phyloP scores from a whole-genome alignment of 108 stramenopile genomes.

The Skeletonema marinoi region DNA sequence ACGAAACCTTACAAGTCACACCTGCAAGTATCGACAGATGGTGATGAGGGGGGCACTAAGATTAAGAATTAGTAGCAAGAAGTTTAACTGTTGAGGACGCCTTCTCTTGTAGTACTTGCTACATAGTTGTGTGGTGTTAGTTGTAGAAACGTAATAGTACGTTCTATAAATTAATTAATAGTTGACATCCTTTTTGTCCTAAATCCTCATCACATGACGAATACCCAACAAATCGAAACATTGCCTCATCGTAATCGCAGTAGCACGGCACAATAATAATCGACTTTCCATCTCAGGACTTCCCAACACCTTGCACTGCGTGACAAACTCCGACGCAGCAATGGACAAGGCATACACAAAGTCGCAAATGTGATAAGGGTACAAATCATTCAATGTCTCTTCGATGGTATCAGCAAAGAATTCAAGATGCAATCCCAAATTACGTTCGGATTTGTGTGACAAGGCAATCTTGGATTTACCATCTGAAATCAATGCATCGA shows the following conservation, averaged over 20 bases:
- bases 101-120: no score
- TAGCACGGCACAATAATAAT: slow-evolving; percentile 91
- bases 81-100: no score
- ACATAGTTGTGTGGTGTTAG: no score
- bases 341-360: slow-evolving; percentile 92
- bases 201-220: slow-evolving; percentile 84
- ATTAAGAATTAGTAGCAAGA: no score
- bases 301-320: slow-evolving; percentile 92
- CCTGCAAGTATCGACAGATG: no score
- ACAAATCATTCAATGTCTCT: slow-evolving; percentile 81
- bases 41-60: no score
- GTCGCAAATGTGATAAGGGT: slow-evolving; percentile 95
- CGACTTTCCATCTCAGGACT: slow-evolving; percentile 90
- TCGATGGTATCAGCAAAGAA: slow-evolving; percentile 85
- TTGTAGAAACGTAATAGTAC: no score
- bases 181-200: slow-evolving; percentile 3
- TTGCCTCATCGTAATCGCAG: slow-evolving; percentile 88
- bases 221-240: slow-evolving; percentile 89
- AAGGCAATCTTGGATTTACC: slow-evolving; percentile 60
- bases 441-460: slow-evolving; percentile 89
- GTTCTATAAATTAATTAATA: no score
- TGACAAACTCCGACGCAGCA: slow-evolving; percentile 94
- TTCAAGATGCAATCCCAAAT: slow-evolving; percentile 88
- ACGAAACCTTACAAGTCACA: no score
- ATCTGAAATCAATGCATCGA: slow-evolving; percentile 66